phyloP scores from a whole-genome alignment of 805 yeast genomes.

The Nakazawaea wickerhamii region DNA sequence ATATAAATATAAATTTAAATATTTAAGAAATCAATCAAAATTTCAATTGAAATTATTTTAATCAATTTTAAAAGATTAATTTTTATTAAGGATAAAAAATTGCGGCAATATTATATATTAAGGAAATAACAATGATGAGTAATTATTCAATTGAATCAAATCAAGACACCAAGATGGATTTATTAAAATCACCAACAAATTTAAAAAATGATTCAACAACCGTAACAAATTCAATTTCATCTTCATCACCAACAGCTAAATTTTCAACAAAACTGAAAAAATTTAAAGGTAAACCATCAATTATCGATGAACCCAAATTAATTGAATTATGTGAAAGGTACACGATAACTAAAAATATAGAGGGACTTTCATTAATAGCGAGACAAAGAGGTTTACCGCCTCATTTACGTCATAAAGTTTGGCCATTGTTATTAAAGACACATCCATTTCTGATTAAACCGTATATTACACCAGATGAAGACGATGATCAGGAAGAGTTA shows the following conservation, averaged over 20 bases:
- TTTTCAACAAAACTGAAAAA: slow-evolving; percentile 11
- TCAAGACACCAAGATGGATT: too few species aligned
- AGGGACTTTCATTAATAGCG: slow-evolving; percentile 73
- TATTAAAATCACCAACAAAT: too few species aligned
- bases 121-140: too few species aligned
- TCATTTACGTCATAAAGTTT: slow-evolving; percentile 63
- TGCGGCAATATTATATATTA: too few species aligned
- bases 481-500: slow-evolving; percentile 24
- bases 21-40: too few species aligned
- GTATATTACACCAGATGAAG: slow-evolving; percentile 56
- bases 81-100: too few species aligned
- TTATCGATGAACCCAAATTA: slow-evolving; percentile 42
- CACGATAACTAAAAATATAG: slow-evolving; percentile 55
- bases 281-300: slow-evolving; percentile 34
- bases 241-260: neutral
- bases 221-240: neutral
- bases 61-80: too few species aligned
- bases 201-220: neutral
- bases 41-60: too few species aligned
- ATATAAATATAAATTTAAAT: too few species aligned
- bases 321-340: slow-evolving; percentile 51
- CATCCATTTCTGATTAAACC: slow-evolving; percentile 86
- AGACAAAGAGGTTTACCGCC: slow-evolving; percentile 86
- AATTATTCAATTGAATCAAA: too few species aligned
- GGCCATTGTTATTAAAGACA: slow-evolving; percentile 78